A percentile compares a stretch with the other conserved stretches of the same genome.
Evolutionary conservation across 495 filamentous ascomycete species (phyloP).

Genomic region (Astrocystis sublimbata): DNA sequence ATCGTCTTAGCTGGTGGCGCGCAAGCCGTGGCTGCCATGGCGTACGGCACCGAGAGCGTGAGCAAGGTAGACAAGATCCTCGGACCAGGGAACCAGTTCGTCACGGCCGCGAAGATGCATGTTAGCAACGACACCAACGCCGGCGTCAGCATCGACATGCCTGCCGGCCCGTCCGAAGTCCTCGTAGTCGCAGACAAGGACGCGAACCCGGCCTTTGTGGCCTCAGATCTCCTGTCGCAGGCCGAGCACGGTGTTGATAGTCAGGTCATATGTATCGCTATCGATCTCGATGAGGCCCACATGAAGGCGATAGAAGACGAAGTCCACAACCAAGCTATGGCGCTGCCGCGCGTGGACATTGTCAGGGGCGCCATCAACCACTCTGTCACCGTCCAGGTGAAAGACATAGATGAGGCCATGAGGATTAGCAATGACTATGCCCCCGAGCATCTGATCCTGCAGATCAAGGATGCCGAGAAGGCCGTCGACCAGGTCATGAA

Average conservation of each 20-base stretch:
- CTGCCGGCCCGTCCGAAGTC: constrained; percentile 93
- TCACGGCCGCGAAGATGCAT: constrained; percentile 97
- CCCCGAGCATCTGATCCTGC: constrained; percentile 96
- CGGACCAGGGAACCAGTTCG: constrained; percentile 96
- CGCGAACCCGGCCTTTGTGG: constrained; percentile 92
- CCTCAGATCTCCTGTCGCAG: constrained; percentile 90
- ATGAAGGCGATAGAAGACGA: constrained; percentile 85
- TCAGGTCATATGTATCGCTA: constrained; percentile 89
- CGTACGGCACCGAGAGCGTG: constrained; percentile 79
- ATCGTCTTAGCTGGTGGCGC: constrained; percentile 96
- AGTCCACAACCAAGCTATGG: constrained; percentile 84
- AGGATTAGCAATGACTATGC: constrained; percentile 87
- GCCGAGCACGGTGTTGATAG: constrained; percentile 96
- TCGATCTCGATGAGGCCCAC: constrained; percentile 71
- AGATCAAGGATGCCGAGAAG: constrained; percentile 71
- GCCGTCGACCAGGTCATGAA: constrained; percentile 82
- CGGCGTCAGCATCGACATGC: constrained; percentile 96
- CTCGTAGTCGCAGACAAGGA: constrained; percentile 90
- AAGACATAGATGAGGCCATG: constrained; percentile 81
- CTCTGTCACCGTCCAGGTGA: constrained; percentile 84
- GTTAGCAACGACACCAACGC: constrained; percentile 96
- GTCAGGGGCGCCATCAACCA: constrained; percentile 89
- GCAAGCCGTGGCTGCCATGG: constrained; percentile 90
- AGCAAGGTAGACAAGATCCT: constrained; percentile 99
- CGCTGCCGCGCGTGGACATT: constrained; percentile 86